A percentile compares a stretch with the other conserved stretches of the same genome.
Conservation (phyloP, 73 alveolate species). For the Durusdinium trenchii region DNA sequence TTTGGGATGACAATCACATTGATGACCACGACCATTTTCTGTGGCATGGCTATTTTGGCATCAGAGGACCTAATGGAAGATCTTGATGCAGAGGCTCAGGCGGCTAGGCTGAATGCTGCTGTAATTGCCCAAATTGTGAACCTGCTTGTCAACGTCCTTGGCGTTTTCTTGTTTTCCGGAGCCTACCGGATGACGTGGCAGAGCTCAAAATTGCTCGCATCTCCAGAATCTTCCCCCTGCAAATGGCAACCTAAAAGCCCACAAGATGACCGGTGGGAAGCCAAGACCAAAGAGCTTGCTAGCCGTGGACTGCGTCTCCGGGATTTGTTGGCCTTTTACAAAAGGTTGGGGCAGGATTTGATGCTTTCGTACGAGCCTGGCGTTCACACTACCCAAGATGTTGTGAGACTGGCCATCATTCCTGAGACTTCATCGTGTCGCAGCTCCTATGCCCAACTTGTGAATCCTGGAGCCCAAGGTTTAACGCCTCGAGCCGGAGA, state of each 20-base stretch:
- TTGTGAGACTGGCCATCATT: slow-evolving; percentile 7
- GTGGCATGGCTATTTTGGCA: too few relatives aligned
- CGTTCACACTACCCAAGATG: slow-evolving; percentile 7
- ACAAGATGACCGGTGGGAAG: background rate
- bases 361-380: background rate
- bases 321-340: background rate
- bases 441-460: slow-evolving; percentile 6
- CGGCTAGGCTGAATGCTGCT: too few relatives aligned
- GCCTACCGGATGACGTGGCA: background rate
- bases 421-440: background rate
- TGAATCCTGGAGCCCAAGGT: background rate
- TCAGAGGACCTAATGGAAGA: too few relatives aligned
- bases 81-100: too few relatives aligned
- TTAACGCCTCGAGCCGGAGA: background rate
- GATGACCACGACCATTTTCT: too few relatives aligned
- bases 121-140: background rate
- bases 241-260: too few relatives aligned
- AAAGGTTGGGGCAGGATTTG: background rate
- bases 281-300: background rate
- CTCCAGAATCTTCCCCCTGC: too few relatives aligned
- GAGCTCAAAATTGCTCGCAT: background rate
- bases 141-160: background rate
- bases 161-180: background rate
- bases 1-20: too few relatives aligned
- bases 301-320: background rate